Evolutionary conservation across 2,329 filamentous ascomycete genomes (phyloP).

Genomic region (Ophiostoma sp.): DNA sequence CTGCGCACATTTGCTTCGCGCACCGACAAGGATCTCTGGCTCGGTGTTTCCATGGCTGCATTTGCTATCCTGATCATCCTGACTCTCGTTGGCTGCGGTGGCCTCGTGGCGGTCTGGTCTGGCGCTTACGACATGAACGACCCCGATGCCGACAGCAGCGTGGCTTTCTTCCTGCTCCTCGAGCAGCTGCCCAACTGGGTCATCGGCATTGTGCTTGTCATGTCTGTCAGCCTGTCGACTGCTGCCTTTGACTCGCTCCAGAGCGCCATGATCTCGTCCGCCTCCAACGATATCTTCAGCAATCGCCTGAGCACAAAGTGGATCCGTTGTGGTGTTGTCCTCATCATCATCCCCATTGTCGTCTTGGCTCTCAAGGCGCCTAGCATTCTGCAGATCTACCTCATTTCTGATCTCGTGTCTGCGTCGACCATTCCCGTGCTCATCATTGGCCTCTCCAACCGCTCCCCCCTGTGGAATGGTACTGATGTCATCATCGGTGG

Average conservation of each 20-base stretch:
- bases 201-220: constrained; percentile 74
- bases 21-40: constrained; percentile 70
- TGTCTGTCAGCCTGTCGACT: constrained; percentile 71
- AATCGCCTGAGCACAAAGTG: constrained; percentile 72
- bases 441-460: constrained; percentile 63
- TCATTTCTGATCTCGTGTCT: constrained; percentile 75
- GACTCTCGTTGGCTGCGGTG: constrained; percentile 65
- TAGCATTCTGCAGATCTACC: constrained; percentile 72
- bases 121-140: constrained; percentile 63
- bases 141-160: constrained; percentile 50
- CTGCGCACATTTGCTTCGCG: constrained; percentile 75
- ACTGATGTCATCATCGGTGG: constrained; percentile 76
- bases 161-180: constrained; percentile 71
- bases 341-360: constrained; percentile 68
- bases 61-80: constrained; percentile 62
- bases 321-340: constrained; percentile 63
- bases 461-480: constrained; percentile 67
- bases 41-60: constrained; percentile 66
- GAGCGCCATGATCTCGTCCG: constrained; percentile 73
- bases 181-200: constrained; percentile 71
- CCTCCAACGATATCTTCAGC: constrained; percentile 78
- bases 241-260: constrained; percentile 77
- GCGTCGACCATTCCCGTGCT: constrained; percentile 71
- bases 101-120: constrained; percentile 73
- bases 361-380: constrained; percentile 69